phyloP scores from a whole-genome alignment of 805 yeast genomes.

The Grigorovia yakushimaensis region DNA sequence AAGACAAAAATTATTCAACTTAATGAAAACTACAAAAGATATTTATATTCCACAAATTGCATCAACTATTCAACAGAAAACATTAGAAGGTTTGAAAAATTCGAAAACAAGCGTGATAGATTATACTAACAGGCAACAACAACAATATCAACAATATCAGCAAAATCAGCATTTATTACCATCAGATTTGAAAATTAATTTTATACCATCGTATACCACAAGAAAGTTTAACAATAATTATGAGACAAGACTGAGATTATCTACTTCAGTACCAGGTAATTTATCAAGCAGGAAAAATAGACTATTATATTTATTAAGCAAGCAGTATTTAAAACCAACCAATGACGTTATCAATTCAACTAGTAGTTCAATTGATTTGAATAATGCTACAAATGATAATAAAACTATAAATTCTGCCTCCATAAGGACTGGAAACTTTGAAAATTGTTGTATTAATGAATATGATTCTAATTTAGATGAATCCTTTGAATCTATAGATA shows the following conservation, averaged over 20 bases:
- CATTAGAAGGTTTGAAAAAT: slow-evolving; percentile 18
- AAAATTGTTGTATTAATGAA: neutral
- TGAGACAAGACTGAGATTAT: slow-evolving; percentile 61
- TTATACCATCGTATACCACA: slow-evolving; percentile 50
- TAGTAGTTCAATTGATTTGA: neutral
- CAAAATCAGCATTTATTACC: slow-evolving; percentile 25
- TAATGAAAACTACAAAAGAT: slow-evolving; percentile 47
- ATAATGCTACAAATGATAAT: no score
- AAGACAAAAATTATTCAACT: slow-evolving; percentile 39
- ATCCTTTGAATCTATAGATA: neutral
- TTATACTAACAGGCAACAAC: neutral
- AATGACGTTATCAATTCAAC: neutral
- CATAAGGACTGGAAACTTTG: neutral
- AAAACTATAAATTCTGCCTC: neutral
- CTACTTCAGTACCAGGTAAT: slow-evolving; percentile 56
- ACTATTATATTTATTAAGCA: slow-evolving; percentile 56
- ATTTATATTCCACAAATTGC: slow-evolving; percentile 45
- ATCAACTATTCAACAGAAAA: slow-evolving; percentile 39
- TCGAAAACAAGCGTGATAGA: neutral
- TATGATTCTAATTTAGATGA: neutral
- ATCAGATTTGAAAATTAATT: slow-evolving; percentile 46
- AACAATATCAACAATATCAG: slow-evolving; percentile 1
- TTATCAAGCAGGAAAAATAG: slow-evolving; percentile 59
- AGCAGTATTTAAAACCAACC: slow-evolving; percentile 33
- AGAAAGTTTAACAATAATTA: slow-evolving; percentile 20